These are phyloP conservation scores for Apostasia shenzhenica DNA, from an alignment of 106 monocot genomes.

Conservation along the genomic window DNA sequence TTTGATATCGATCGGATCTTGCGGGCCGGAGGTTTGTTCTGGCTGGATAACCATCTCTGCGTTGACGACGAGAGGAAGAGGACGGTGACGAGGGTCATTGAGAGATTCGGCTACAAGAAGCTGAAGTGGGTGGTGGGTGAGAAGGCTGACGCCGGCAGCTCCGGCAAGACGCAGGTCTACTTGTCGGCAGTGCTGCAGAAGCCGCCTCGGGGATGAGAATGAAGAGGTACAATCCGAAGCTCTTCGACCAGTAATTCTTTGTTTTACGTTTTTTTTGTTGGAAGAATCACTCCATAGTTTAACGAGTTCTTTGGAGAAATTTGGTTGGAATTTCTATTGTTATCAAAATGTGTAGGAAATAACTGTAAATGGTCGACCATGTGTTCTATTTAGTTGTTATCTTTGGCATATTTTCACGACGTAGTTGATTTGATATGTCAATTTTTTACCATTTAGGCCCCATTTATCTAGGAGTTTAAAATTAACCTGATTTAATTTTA, in stretches of 20 bases:
- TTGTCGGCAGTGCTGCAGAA: conserved; percentile 89
- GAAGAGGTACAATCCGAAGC: conserved; percentile 2
- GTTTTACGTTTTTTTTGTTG: not conserved
- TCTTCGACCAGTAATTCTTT: not conserved
- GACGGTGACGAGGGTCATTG: conserved; percentile 54
- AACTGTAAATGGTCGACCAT: no score
- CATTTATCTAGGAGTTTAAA: no score
- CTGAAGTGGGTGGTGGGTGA: conserved; percentile 96
- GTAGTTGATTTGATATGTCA: no score
- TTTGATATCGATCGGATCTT: conserved; percentile 86
- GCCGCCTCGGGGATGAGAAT: conserved; percentile 46
- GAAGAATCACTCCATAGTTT: not conserved
- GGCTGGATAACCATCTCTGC: conserved; percentile 83
- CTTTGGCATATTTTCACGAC: no score
- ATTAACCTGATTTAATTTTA: no score
- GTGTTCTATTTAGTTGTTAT: no score
- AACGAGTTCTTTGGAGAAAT: not conserved
- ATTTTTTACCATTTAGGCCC: no score
- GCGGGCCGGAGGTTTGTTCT: conserved; percentile 67
- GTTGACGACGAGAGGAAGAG: conserved; percentile 66
- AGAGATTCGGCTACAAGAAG: conserved; percentile 88
- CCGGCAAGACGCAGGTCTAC: conserved; percentile 35
- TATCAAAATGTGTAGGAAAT: not conserved
- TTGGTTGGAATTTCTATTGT: conserved; percentile 1
- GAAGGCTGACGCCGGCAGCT: conserved; percentile 25